phyloP scores from a whole-genome alignment of 1,284 basidiomycete species.

The Malassezia vespertilionis region DNA sequence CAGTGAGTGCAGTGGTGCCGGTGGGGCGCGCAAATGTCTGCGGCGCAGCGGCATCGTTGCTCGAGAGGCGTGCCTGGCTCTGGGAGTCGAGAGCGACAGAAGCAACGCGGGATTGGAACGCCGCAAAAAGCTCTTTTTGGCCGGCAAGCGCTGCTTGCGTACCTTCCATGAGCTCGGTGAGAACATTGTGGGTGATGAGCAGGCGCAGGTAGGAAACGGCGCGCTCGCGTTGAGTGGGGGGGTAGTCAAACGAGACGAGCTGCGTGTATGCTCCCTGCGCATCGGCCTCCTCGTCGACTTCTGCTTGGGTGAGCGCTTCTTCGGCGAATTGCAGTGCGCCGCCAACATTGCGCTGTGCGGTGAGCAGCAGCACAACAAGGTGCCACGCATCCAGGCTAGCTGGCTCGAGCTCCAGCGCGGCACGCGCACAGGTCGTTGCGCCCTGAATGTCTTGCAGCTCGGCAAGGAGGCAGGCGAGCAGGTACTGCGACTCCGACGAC shows the following conservation, averaged over 20 bases:
- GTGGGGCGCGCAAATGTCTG: conserved; percentile 8
- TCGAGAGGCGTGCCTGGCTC: not conserved
- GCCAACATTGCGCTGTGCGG: conserved; percentile 67
- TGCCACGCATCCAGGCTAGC: conserved; percentile 77
- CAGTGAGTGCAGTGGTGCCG: conserved; percentile 17
- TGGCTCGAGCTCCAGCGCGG: conserved; percentile 63
- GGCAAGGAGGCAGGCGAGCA: conserved; percentile 50
- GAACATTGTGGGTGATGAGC: conserved; percentile 70
- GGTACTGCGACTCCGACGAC: conserved; percentile 58
- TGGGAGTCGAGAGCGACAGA: not conserved
- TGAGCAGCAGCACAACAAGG: conserved; percentile 70
- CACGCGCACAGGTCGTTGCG: conserved; percentile 61
- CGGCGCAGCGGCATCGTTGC: conserved; percentile 6
- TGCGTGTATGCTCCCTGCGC: conserved; percentile 26
- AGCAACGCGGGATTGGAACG: conserved; percentile 52
- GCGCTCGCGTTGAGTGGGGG: conserved; percentile 57
- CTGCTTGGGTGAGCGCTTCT: conserved; percentile 50
- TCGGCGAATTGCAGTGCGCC: conserved; percentile 69
- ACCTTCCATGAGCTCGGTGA: conserved; percentile 75
- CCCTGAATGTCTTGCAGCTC: conserved; percentile 60
- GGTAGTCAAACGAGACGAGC: conserved; percentile 52
- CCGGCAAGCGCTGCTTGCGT: conserved; percentile 69
- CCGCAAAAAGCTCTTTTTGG: conserved; percentile 76
- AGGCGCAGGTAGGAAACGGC: conserved; percentile 74
- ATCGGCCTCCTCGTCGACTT: conserved; percentile 33